A percentile compares a stretch with the other conserved stretches of the same genome.
Conservation (phyloP, 2,329 filamentous ascomycete species). For the Cercospora sp. region DNA sequence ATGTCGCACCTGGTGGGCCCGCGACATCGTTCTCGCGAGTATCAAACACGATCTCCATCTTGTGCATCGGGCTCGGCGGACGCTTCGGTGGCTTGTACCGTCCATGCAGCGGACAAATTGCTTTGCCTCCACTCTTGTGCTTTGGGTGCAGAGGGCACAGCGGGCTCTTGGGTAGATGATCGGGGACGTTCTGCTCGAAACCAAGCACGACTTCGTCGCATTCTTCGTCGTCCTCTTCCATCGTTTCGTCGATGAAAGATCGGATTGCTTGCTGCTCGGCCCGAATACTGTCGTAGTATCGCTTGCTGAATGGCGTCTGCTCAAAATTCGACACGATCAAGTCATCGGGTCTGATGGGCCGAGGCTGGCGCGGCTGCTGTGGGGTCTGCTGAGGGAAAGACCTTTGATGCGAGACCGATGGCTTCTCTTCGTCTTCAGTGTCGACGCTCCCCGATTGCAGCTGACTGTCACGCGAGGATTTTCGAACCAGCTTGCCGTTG, state of each 20-base stretch:
- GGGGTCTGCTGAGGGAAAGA: background rate
- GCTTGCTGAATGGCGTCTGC: constrained; percentile 37
- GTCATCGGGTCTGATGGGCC: constrained; percentile 17
- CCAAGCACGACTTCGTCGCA: constrained; percentile 30
- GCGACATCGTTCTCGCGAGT: constrained; percentile 9
- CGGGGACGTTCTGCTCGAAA: constrained; percentile 44
- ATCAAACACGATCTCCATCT: constrained; percentile 24
- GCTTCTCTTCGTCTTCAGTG: background rate
- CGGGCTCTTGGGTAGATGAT: constrained; percentile 47
- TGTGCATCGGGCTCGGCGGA: background rate
- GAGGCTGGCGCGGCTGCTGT: background rate
- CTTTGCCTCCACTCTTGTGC: constrained; percentile 41
- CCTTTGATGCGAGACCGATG: background rate
- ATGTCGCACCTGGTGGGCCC: background rate
- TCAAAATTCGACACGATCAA: constrained; percentile 35
- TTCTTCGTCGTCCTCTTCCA: constrained; percentile 29
- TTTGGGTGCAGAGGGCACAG: constrained; percentile 45
- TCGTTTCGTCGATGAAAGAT: constrained; percentile 29
- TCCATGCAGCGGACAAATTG: constrained; percentile 45
- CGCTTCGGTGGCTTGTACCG: constrained; percentile 27
- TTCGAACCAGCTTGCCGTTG: constrained; percentile 13
- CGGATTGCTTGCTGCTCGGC: constrained; percentile 32
- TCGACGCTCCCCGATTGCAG: background rate
- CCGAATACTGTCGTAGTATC: constrained; percentile 35
- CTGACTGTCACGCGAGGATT: background rate